Conservation (phyloP, 2,329 filamentous ascomycete genomes). For the Neobulgaria alba region DNA sequence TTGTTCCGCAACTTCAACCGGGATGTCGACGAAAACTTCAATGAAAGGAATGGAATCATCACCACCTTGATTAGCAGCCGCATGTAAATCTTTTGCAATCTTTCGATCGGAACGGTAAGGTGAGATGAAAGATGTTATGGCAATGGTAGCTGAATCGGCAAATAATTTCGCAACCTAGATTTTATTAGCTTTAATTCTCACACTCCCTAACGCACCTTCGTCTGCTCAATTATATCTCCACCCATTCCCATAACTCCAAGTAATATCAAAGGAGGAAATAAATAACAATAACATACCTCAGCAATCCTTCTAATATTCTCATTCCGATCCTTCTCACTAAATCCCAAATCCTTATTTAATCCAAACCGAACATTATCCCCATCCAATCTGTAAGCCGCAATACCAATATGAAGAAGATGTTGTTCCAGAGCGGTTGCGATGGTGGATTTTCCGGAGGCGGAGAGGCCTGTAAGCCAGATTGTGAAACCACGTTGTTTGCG, state of each 20-base stretch:
- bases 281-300: constrained; percentile 52
- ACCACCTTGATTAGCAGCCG: constrained; percentile 42
- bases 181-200: too few relatives aligned
- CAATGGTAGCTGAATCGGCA: constrained; percentile 78
- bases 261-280: too few relatives aligned
- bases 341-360: constrained; percentile 94
- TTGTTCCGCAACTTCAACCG: constrained; percentile 85
- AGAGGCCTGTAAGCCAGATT: constrained; percentile 96
- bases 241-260: too few relatives aligned
- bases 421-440: constrained; percentile 95
- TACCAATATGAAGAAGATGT: constrained; percentile 78
- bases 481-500: constrained; percentile 87
- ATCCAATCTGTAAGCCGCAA: constrained; percentile 86
- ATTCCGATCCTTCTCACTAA: constrained; percentile 84
- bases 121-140: constrained; percentile 94
- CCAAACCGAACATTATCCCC: constrained; percentile 98
- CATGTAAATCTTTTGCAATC: constrained; percentile 73
- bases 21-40: constrained; percentile 89
- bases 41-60: constrained; percentile 73
- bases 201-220: too few relatives aligned
- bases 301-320: constrained; percentile 97
- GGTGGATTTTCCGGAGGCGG: constrained; percentile 93
- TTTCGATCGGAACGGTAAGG: constrained; percentile 84
- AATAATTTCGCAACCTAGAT: constrained; percentile 83
- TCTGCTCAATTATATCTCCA: too few relatives aligned